Conservation (phyloP, 2,329 filamentous ascomycete species). For the Cladosporium sp. region DNA sequence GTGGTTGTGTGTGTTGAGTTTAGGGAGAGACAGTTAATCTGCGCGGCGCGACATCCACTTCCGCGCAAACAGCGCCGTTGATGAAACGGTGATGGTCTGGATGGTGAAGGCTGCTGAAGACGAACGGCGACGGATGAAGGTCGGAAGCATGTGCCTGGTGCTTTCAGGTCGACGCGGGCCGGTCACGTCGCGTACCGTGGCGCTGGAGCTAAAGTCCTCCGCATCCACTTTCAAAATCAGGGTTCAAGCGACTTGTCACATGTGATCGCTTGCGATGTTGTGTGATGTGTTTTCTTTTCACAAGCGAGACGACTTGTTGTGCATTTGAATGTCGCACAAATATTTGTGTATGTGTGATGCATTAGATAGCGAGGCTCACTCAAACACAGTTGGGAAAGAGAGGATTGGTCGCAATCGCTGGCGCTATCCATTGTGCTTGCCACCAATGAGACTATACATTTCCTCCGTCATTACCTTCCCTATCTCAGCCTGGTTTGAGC, state of each 20-base stretch:
- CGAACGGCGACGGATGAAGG: constrained; percentile 12
- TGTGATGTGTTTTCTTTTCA: not conserved
- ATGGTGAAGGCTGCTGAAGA: constrained; percentile 8
- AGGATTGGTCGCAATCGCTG: not conserved
- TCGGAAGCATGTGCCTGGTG: constrained; percentile 9
- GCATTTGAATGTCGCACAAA: not conserved
- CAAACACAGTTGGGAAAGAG: not conserved
- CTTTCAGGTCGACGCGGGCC: not conserved
- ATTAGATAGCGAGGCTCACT: not conserved
- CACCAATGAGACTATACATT: not conserved
- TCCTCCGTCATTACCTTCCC: not conserved
- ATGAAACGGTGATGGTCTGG: constrained; percentile 1
- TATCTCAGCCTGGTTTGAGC: too few species aligned
- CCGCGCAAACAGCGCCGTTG: constrained; percentile 9
- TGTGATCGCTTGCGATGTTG: not conserved
- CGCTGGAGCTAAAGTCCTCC: not conserved
- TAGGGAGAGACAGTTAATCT: not conserved
- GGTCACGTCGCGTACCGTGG: constrained; percentile 5
- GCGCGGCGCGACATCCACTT: not conserved
- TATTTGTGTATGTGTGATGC: fast-evolving
- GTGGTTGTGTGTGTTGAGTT: not conserved
- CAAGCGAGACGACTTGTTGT: not conserved
- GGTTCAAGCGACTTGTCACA: constrained; percentile 7
- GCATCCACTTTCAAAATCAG: not conserved
- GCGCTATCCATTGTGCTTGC: not conserved